These are phyloP conservation scores for Curvularia eragrostidis DNA, from an alignment of 2,329 filamentous ascomycete genomes.

Conservation along the genomic window DNA sequence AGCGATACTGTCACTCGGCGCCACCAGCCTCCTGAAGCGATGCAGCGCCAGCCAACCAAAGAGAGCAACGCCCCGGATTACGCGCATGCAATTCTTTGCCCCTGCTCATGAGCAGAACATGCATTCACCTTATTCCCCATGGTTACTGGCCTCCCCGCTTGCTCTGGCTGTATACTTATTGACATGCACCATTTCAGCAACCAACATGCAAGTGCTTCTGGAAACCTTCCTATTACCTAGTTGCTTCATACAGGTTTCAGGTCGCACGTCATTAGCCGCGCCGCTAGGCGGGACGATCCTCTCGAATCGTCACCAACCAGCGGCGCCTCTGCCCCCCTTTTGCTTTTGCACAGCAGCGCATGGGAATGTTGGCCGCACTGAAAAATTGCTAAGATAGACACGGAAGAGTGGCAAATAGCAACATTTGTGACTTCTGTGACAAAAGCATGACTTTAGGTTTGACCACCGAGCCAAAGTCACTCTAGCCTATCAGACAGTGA, in stretches of 20 bases:
- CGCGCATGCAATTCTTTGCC: conserved; percentile 13
- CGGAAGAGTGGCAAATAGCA: not conserved
- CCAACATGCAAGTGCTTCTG: conserved; percentile 8
- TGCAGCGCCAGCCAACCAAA: conserved; percentile 25
- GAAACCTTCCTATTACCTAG: conserved; percentile 24
- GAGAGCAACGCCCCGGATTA: conserved; percentile 22
- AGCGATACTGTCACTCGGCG: not conserved
- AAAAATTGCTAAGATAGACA: not conserved
- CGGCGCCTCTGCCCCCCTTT: conserved; percentile 16
- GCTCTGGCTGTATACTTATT: not conserved
- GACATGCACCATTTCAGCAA: not conserved
- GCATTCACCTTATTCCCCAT: not conserved
- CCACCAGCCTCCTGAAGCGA: conserved; percentile 16
- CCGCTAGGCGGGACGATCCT: conserved; percentile 28
- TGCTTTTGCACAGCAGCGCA: conserved; percentile 1
- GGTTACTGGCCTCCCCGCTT: not conserved
- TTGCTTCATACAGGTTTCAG: conserved; percentile 33
- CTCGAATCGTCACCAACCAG: conserved; percentile 19
- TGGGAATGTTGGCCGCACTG: not conserved
- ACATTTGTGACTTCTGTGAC: not conserved
- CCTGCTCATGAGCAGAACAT: not conserved
- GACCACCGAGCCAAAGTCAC: not conserved
- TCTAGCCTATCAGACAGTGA: not conserved
- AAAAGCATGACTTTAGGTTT: not conserved
- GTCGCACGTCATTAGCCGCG: conserved; percentile 33